These are phyloP conservation scores for Ascochyta lentis DNA, from an alignment of 2,329 filamentous ascomycete genomes.

Conservation along the genomic window DNA sequence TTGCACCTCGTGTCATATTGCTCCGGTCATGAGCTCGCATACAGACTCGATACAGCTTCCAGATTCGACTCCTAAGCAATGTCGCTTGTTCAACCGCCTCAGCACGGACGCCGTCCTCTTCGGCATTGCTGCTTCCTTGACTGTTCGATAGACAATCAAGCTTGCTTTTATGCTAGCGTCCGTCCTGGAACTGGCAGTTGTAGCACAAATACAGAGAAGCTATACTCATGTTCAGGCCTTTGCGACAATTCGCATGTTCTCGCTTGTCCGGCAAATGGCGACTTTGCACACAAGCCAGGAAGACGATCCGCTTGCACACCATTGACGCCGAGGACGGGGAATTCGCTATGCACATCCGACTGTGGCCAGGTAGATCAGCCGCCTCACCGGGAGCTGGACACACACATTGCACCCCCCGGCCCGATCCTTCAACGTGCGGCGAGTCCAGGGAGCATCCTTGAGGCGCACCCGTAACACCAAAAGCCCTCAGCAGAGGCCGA, in stretches of 20 bases:
- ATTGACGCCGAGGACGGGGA: constrained; percentile 10
- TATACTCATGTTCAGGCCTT: constrained; percentile 7
- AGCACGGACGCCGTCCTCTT: constrained; percentile 39
- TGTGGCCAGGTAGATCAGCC: constrained; percentile 18
- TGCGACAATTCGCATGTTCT: constrained; percentile 1
- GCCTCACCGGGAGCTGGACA: constrained; percentile 11
- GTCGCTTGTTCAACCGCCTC: constrained; percentile 36
- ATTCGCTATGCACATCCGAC: constrained; percentile 7
- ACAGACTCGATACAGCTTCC: constrained; percentile 34
- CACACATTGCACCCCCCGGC: constrained; percentile 12
- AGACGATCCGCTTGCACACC: background rate
- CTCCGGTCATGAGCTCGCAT: constrained; percentile 34
- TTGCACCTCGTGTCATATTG: constrained; percentile 42
- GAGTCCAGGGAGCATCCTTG: constrained; percentile 15
- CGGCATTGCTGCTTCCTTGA: constrained; percentile 31
- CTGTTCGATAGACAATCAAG: constrained; percentile 23
- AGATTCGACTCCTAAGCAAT: constrained; percentile 38
- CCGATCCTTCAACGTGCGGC: constrained; percentile 20
- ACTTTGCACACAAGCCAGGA: background rate
- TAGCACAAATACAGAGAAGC: constrained; percentile 36
- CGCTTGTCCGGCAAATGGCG: constrained; percentile 2
- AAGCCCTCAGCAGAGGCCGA: background rate
- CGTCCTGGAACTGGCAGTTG: constrained; percentile 23
- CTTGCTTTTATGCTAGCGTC: constrained; percentile 34
- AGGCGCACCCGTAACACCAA: constrained; percentile 3